Percentiles rank a stretch among this genome's conserved stretches.
Evolutionary conservation across 139 green algal genomes (phyloP).

Genomic region (Tetraselmis chui): DNA sequence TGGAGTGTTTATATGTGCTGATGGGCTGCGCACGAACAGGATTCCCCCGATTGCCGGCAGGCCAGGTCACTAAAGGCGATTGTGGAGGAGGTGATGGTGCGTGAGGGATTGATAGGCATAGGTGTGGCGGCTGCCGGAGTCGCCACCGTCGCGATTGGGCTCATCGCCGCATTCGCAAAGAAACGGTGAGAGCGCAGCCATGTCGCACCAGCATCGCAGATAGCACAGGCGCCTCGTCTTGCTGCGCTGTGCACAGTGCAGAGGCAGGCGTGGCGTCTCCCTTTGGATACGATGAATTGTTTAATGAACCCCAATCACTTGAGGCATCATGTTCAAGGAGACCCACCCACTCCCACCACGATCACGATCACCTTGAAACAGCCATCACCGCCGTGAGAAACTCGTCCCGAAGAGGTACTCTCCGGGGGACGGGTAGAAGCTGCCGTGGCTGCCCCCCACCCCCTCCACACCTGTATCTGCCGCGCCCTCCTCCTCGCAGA

Average conservation of each 20-base stretch:
- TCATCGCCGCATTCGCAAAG: background rate
- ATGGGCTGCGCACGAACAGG: too few relatives aligned
- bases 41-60: conserved; percentile 1
- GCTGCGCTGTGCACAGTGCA: background rate
- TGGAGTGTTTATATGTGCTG: too few relatives aligned
- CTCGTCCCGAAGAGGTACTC: background rate
- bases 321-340: too few relatives aligned
- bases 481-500: too few relatives aligned
- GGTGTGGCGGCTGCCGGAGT: background rate
- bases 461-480: background rate
- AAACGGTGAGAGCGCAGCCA: background rate
- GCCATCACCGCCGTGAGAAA: background rate
- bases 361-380: too few relatives aligned
- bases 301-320: too few relatives aligned
- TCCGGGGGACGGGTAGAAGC: background rate
- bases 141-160: background rate
- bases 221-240: background rate
- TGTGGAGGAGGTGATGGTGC: conserved; percentile 2
- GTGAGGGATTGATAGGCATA: background rate
- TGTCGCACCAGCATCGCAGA: background rate
- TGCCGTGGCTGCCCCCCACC: background rate
- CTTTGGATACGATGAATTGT: too few relatives aligned
- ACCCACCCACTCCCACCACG: too few relatives aligned
- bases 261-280: too few relatives aligned
- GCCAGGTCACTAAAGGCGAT: background rate